These are phyloP conservation scores for Cucumis sativus DNA, from an alignment of 306 rosid genomes.

Conservation along the genomic window DNA sequence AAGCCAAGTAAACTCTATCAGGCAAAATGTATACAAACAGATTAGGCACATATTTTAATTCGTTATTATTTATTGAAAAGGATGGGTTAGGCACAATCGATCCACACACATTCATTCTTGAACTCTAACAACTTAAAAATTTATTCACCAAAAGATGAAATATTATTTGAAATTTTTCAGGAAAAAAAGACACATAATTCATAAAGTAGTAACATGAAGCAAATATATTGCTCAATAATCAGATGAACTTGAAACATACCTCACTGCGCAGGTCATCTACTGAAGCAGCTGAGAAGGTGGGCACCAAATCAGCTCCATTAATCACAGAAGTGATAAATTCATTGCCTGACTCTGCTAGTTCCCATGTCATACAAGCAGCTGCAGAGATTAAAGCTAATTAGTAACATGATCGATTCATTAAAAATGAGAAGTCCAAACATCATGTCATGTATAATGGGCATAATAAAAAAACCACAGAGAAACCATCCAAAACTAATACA, in stretches of 20 bases:
- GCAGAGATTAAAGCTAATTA: slow-evolving; percentile 19
- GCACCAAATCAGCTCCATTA: slow-evolving; percentile 94
- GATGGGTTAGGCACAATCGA: not conserved
- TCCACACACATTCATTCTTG: not conserved
- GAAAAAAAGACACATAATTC: not conserved
- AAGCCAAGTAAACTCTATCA: not conserved
- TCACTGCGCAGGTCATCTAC: slow-evolving; percentile 87
- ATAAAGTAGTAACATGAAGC: not conserved
- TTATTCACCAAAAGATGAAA: not conserved
- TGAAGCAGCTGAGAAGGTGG: slow-evolving; percentile 93
- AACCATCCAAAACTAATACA: slow-evolving; percentile 1
- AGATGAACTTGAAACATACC: slow-evolving; percentile 26
- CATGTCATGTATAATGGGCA: not conserved
- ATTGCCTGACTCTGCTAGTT: slow-evolving; percentile 79
- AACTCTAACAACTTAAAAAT: not conserved
- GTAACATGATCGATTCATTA: not conserved
- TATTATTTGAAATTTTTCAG: not conserved
- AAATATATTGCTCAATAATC: not conserved
- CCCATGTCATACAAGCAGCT: slow-evolving; percentile 99
- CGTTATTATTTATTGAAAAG: too few species aligned
- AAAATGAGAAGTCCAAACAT: slow-evolving; percentile 3
- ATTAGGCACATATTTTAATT: not conserved
- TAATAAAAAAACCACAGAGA: not conserved
- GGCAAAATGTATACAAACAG: not conserved
- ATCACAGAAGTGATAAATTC: slow-evolving; percentile 68